A percentile compares a stretch with the other conserved stretches of the same genome.
phyloP scores from a whole-genome alignment of 257 asterid species.

The Forsythia suspensa region DNA sequence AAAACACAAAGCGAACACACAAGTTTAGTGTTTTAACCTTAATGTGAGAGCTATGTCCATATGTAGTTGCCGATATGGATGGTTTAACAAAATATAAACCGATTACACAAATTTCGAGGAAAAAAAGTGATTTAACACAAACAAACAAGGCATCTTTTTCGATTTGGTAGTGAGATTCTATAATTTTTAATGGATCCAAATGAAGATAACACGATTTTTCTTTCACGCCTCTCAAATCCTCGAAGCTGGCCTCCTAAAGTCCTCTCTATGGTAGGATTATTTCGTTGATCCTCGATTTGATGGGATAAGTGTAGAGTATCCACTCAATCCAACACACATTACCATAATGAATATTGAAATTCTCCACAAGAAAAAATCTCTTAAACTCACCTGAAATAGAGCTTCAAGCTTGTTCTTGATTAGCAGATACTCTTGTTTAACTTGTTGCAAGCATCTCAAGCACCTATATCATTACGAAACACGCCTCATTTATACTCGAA shows the following conservation, averaged over 20 bases:
- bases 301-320: not conserved
- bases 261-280: not conserved
- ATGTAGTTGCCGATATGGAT: not conserved
- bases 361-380: not conserved
- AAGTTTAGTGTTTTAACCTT: not conserved
- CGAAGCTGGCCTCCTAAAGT: not conserved
- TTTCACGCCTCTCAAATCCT: not conserved
- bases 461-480: slow-evolving; percentile 43
- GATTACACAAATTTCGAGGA: not conserved
- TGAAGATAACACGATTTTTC: not conserved
- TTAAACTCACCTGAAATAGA: slow-evolving; percentile 50
- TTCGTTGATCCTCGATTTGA: not conserved
- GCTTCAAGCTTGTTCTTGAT: slow-evolving; percentile 69
- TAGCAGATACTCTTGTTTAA: slow-evolving; percentile 72
- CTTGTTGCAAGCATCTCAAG: slow-evolving; percentile 61
- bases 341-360: not conserved
- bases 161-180: not conserved
- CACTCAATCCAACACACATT: not conserved
- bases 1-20: not conserved
- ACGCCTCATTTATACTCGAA: not conserved
- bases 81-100: not conserved
- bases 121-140: not conserved
- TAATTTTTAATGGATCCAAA: not conserved
- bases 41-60: not conserved
- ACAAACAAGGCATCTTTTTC: not conserved